These are phyloP conservation scores for Coprinellus micaceus DNA, from an alignment of 768 basidiomycete species.

Conservation along the genomic window DNA sequence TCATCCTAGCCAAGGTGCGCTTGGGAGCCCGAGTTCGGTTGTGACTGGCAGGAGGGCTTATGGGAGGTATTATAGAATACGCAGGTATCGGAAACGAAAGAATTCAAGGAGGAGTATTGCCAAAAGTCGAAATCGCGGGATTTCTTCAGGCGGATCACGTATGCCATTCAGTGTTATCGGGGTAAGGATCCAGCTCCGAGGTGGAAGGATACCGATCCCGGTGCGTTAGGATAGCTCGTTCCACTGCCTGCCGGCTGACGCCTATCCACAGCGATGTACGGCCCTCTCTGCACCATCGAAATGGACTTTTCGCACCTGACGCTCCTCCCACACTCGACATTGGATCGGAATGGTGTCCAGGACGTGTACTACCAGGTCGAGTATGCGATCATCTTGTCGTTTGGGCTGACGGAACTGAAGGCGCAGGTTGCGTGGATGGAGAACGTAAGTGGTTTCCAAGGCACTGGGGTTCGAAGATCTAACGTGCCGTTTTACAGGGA, in stretches of 20 bases:
- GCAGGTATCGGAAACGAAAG: conserved; percentile 19
- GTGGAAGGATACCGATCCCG: conserved; percentile 21
- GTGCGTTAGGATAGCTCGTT: too few relatives aligned
- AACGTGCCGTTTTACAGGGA: not conserved
- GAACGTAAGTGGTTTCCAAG: not conserved
- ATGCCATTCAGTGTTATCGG: conserved; percentile 18
- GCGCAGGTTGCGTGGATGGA: conserved; percentile 53
- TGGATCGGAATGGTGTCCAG: not conserved
- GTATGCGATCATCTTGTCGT: conserved; percentile 43
- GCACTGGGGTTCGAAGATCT: not conserved
- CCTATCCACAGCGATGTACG: conserved; percentile 13
- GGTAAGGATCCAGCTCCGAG: conserved; percentile 13
- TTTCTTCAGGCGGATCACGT: conserved; percentile 7
- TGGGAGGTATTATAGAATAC: conserved; percentile 14
- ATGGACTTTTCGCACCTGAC: conserved; percentile 16
- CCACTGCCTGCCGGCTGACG: too few relatives aligned
- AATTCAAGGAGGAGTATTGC: conserved; percentile 15
- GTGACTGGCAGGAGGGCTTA: too few relatives aligned
- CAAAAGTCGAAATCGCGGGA: conserved; percentile 2
- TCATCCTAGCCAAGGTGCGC: conserved; percentile 10
- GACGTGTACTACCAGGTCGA: conserved; percentile 27
- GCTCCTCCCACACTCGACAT: not conserved
- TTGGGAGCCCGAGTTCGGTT: too few relatives aligned
- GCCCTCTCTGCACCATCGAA: conserved; percentile 18
- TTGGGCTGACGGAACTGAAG: conserved; percentile 52